Conservation (phyloP, 805 yeast species). For the Geotrichum ghanense region DNA sequence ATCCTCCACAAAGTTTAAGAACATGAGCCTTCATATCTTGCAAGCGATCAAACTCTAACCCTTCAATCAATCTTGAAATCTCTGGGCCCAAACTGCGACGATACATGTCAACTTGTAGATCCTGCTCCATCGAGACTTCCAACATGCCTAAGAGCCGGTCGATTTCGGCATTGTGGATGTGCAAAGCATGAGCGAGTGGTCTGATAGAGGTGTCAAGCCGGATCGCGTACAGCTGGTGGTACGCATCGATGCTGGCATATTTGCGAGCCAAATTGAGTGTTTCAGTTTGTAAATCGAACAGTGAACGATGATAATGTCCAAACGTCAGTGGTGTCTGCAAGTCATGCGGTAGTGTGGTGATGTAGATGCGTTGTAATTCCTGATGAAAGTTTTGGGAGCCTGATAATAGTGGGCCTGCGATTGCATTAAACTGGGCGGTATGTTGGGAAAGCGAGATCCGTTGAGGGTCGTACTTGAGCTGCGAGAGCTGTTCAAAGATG, state of each 20-base stretch:
- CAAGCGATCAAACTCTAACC: background rate
- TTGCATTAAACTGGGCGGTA: background rate
- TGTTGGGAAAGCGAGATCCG: background rate
- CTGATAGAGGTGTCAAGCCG: background rate
- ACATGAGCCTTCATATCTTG: background rate
- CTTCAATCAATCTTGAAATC: background rate
- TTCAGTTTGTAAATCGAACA: background rate
- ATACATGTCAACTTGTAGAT: background rate
- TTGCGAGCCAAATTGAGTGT: background rate
- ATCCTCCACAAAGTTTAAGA: background rate
- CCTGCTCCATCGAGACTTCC: background rate
- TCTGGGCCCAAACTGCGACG: background rate
- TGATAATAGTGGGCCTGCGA: background rate
- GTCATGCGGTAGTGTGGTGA: background rate
- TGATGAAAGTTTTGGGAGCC: background rate
- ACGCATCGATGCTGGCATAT: background rate
- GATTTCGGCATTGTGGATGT: background rate
- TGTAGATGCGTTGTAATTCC: background rate
- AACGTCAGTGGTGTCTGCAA: background rate
- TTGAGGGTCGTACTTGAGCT: background rate
- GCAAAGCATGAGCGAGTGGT: background rate
- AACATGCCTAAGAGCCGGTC: background rate
- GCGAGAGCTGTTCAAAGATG: background rate
- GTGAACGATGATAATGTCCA: background rate
- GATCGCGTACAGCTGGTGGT: background rate